Evolutionary conservation across 129 eudicot genomes (phyloP).

Genomic region (carrot (Daucus carota)): DNA sequence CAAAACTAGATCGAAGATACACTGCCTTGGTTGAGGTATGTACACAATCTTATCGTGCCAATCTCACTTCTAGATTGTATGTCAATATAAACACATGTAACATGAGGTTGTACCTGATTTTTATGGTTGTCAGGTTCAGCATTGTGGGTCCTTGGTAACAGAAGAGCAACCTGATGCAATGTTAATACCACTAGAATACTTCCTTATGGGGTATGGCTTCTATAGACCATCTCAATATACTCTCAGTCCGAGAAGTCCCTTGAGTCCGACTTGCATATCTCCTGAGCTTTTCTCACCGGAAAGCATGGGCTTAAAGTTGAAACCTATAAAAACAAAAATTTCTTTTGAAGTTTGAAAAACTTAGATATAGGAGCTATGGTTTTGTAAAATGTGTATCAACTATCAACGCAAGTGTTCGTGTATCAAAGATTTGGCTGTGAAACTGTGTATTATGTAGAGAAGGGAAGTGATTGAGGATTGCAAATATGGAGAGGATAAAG

Average conservation of each 20-base stretch:
- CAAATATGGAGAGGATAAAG: conserved; percentile 26
- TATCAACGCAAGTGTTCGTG: conserved; percentile 12
- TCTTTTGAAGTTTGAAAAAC: conserved; percentile 21
- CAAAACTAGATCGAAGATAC: conserved; percentile 90
- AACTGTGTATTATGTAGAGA: conserved; percentile 13
- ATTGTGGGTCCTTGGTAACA: conserved; percentile 83
- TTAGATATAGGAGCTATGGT: conserved; percentile 19
- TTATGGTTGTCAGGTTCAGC: conserved; percentile 54
- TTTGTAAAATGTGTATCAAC: conserved; percentile 27
- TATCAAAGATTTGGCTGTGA: conserved; percentile 2
- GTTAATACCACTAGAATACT: conserved; percentile 91
- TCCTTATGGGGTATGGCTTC: conserved; percentile 85
- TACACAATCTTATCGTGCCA: conserved; percentile 5
- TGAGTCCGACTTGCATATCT: conserved; percentile 85
- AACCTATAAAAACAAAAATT: conserved; percentile 80
- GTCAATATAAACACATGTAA: not conserved
- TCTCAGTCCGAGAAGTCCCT: conserved; percentile 90
- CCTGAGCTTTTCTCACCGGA: conserved; percentile 96
- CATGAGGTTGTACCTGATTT: conserved; percentile 2
- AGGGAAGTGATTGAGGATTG: conserved; percentile 17
- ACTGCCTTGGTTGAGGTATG: conserved; percentile 93
- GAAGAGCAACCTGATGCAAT: conserved; percentile 94
- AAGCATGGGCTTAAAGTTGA: conserved; percentile 94
- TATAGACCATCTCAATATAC: conserved; percentile 52
- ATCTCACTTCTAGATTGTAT: not conserved